Evolutionary conservation across 129 eudicot species (phyloP).

Genomic region (Cynara cardunculus): DNA sequence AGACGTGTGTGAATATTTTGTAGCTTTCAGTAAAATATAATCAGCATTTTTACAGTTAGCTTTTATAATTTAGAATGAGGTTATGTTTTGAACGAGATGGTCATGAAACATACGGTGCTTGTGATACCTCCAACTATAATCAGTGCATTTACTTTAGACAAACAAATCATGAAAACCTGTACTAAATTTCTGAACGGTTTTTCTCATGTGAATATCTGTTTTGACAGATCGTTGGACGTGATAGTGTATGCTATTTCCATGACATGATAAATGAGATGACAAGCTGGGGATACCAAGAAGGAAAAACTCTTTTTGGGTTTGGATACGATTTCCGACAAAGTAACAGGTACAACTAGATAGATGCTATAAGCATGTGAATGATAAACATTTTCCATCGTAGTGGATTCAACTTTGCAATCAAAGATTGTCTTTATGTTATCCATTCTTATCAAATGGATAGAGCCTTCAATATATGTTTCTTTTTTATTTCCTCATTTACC

Average conservation of each 20-base stretch:
- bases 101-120: background rate
- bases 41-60: too few species aligned
- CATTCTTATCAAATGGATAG: background rate
- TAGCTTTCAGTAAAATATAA: too few species aligned
- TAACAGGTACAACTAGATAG: slow-evolving; percentile 53
- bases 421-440: background rate
- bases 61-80: too few species aligned
- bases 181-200: background rate
- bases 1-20: too few species aligned
- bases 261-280: slow-evolving; percentile 88
- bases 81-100: too few species aligned
- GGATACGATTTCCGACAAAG: slow-evolving; percentile 99
- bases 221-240: slow-evolving; percentile 69
- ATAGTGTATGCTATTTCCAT: slow-evolving; percentile 83
- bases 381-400: too few species aligned
- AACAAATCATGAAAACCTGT: background rate
- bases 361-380: background rate
- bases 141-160: background rate
- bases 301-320: slow-evolving; percentile 93
- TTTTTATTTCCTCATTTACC: background rate
- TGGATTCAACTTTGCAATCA: background rate
- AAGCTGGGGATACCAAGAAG: slow-evolving; percentile 96
- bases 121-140: background rate
- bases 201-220: slow-evolving; percentile 13
- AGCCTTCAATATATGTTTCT: background rate